Base-by-base conservation (phyloP, 2,329 filamentous ascomycete species). In the Venturia pyrina region DNA sequence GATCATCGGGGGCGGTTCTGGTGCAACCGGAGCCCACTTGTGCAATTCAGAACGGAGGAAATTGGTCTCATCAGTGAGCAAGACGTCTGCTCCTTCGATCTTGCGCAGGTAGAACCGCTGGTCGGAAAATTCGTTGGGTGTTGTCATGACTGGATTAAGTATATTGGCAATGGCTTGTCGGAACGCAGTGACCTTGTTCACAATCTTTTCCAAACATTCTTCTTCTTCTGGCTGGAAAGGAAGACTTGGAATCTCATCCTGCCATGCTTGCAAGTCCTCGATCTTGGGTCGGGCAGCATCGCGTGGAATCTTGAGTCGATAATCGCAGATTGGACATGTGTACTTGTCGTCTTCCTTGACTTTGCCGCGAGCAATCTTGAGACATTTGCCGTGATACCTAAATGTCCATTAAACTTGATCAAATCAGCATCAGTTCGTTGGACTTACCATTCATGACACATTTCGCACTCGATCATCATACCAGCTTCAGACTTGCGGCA, bases 401-500 rank as follows among this genome's bases (percentile, higher is more conserved):
- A 10, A 34, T 7, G 24, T 21, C n/a, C 46, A 17, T 32, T 34
- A 67, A 15, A 10, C 65, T 32, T 60, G 13, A 1, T 61, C 5
- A 8, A 53, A 44, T 17, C 44, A 56, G 21, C 67, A 15, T 34
- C 43, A 50, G 17, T n/a, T 6, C 3, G 3, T 24, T 48, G 37
- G 24, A 80, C 87, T 80, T 76, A 93, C 95, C 95, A 99, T 79
- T 99, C 95, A 73, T 97, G 93, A 77, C 95, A 99, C 48, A 97
- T 82, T 75, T 98, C 95, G 75, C 95, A 99, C 77, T 99, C 95
- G 71, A 99, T 98, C 95, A 99, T 99, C 89, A 98, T 96, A 63
- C 95, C 95, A 46, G 93, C 92, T 77, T 99, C 95, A 7, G 91
- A 86, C 69, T 88, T 91, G 67, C 95, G 87, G 78, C 95, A 99